Base-by-base conservation (phyloP, 768 basidiomycete species). In the Tylopilus vinaceipallidus region DNA sequence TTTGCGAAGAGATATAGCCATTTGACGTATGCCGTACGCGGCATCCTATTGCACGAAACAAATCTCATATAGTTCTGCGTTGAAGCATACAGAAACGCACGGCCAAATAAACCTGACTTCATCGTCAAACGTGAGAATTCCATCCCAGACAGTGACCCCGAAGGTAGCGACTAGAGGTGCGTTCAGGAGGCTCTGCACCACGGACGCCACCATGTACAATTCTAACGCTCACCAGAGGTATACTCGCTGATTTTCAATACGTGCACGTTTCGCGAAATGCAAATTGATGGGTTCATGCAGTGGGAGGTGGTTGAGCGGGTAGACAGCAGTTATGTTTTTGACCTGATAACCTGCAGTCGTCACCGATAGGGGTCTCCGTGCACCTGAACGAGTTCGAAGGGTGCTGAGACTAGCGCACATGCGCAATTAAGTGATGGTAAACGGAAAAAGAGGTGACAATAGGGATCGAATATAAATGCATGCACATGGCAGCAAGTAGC, bases 1-100 rank as follows among this genome's bases (percentile, higher is more conserved):
- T 52, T 67, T 5, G 50, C 50, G 36, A 64, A 54, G 16, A 67
- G 20, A 39, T 58, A 66, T n/a, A 67, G 9, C 65, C 62, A 66
- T 39, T 67, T 66, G 35, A 60, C 24, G 23, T 45, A 40, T 2
- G 60, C 53, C 11, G 7, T 45, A 4, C 6, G 9, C 8, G 65
- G 38, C 49, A 60, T 57, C 12, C 64, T 65, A 26, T 19, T 22
- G 24, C 0, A 24, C 6, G 2, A 22, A 38, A 30, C 22, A 46
- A 1, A 13, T 20, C 39, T 26, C 0, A 11, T 2, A 19, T 24
- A 14, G 26, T 13, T n/a, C 16, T n/a, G 10, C 4, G 14, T 16
- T 22, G n/a, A 50, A 40, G 13, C 12, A 6, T 2, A 32, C 0
- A 10, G 14, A 5, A 20, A 65, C 64, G 48, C 22, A 65, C 64